Evolutionary conservation across 331 rosid genomes (phyloP), one percentile per base, ranked within the genome.

Genomic region (Spiraea crenata): DNA sequence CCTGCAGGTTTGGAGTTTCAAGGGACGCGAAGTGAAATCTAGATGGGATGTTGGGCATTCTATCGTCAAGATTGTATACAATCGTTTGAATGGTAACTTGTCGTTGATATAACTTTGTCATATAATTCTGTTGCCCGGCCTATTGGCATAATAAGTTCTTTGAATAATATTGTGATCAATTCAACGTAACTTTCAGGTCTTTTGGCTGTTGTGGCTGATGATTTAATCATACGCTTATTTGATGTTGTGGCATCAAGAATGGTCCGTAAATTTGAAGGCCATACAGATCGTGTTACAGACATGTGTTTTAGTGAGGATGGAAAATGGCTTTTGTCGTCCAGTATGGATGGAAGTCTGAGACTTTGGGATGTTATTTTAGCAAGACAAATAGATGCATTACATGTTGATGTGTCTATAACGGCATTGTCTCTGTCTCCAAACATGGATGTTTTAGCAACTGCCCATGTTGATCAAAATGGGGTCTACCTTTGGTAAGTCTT

Each of bases 301-400:
- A 79, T 93, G 82, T 90, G 96, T 81, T 93, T 93, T 87, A 93
- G 97, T 57, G 97, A 93, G 85, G 99, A 93, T 80, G 99, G 99
- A 40, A 93, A 93, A 83, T 93, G 96, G 99, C 90, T 93, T 79
- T 65, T 93, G 73, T 91, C 99, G 13, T 89, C 97, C 20, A 87
- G 99, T 73, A 90, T 93, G 99, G 99, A 93, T 83, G 95, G 97
- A 84, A 89, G 88, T 76, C 96, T 93, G 78, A 75, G 92, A 86
- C 85, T 91, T 72, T 93, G 97, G 97, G 96, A 93, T 82, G 92
- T 93, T 20, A 84, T 93, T 55, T 82, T 91, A 77, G 96, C 95
- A 55, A 83, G 96, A 79, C 97, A 87, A 78, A 91, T 93, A 69
- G 97, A 89, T 76, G 96, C 92, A 1, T 74, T 91, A 73, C 89